A percentile compares a stretch with the other conserved stretches of the same genome.
phyloP scores from a whole-genome alignment of 768 basidiomycete genomes.

The Suillus sp. region DNA sequence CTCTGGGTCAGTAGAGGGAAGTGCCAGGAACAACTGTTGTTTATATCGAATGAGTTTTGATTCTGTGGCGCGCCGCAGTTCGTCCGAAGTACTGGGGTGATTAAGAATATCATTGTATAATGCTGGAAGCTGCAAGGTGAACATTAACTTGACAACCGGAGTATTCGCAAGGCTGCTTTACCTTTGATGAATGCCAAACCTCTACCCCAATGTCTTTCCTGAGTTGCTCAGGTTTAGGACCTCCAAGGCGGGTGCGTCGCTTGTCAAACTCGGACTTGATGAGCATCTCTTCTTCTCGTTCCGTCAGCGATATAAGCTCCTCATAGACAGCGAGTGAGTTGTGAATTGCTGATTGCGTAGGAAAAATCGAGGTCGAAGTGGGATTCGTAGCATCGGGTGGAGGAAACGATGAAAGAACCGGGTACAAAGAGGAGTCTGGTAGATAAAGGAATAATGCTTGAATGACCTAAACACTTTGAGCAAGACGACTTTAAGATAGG shows the following conservation, averaged over 20 bases:
- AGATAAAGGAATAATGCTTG: constrained; percentile 69
- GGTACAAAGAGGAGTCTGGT: constrained; percentile 67
- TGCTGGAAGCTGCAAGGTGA: constrained; percentile 55
- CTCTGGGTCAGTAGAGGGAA: constrained; percentile 47
- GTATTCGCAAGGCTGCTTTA: constrained; percentile 27
- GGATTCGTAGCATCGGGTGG: constrained; percentile 79
- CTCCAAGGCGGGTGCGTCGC: constrained; percentile 75
- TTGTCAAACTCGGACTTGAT: constrained; percentile 73
- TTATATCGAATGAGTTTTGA: constrained; percentile 70
- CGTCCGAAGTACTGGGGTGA: constrained; percentile 78
- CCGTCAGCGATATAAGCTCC: constrained; percentile 66
- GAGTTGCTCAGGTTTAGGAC: constrained; percentile 57
- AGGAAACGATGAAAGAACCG: constrained; percentile 65
- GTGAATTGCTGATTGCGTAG: constrained; percentile 63
- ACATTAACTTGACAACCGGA: constrained; percentile 9
- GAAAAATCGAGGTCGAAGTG: constrained; percentile 55
- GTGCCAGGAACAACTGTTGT: constrained; percentile 57
- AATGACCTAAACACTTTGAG: constrained; percentile 52
- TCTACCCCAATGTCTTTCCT: constrained; percentile 68
- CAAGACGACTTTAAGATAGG: not conserved
- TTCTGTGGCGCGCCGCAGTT: constrained; percentile 77
- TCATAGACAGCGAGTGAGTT: constrained; percentile 71
- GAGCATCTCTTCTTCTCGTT: constrained; percentile 59
- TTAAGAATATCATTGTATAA: constrained; percentile 81
- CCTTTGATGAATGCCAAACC: constrained; percentile 62